These are phyloP conservation scores for Glomus cerebriforme DNA, from an alignment of 192 early-diverging fungal species.

Conservation along the genomic window DNA sequence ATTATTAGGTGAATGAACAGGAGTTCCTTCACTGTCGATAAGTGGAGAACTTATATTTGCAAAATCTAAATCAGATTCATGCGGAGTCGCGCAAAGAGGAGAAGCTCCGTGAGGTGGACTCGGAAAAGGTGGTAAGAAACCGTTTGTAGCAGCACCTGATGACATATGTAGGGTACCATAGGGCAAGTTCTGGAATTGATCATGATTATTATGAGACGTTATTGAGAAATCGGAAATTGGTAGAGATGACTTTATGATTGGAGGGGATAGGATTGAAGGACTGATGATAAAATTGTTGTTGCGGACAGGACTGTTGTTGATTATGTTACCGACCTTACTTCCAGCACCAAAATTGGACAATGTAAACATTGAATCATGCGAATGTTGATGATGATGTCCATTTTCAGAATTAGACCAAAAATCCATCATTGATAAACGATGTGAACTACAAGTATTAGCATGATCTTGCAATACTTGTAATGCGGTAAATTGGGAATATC, in stretches of 20 bases:
- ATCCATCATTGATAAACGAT: slow-evolving; percentile 10
- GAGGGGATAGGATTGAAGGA: background rate
- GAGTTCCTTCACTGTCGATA: background rate
- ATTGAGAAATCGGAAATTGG: background rate
- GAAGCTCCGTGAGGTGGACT: slow-evolving; percentile 4
- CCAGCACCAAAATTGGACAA: background rate
- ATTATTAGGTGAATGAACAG: background rate
- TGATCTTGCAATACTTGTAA: slow-evolving; percentile 23
- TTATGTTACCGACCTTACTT: slow-evolving; percentile 21
- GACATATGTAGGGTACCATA: slow-evolving; percentile 11
- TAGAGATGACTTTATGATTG: background rate
- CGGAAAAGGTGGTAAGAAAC: slow-evolving; percentile 7
- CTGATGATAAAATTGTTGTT: background rate
- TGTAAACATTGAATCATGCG: background rate
- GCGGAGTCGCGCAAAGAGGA: background rate
- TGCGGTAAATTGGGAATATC: background rate
- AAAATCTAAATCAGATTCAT: slow-evolving; percentile 16
- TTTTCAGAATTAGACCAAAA: slow-evolving; percentile 1
- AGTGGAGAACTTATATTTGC: background rate
- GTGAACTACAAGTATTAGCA: slow-evolving; percentile 18
- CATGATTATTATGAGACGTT: background rate
- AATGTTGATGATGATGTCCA: background rate
- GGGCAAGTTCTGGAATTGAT: slow-evolving; percentile 2
- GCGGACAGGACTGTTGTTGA: background rate
- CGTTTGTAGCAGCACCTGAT: background rate